Conservation (phyloP, 208 protist species). For the Naegleria lovaniensis region DNA sequence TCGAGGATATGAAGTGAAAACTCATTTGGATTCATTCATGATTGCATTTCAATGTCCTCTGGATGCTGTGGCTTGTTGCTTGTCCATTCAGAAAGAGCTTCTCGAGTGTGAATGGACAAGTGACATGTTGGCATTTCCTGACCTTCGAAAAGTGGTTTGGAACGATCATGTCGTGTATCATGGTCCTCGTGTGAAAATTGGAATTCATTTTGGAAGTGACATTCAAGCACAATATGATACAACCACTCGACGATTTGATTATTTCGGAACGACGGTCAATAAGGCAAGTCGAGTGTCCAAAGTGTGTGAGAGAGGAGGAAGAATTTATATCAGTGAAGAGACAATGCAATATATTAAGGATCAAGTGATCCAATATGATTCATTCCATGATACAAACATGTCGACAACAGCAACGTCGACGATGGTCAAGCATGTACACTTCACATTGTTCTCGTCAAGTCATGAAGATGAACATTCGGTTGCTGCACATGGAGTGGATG, state of each 20-base stretch:
- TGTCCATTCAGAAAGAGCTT: neutral
- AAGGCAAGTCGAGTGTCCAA: too few species aligned
- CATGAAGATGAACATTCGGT: too few species aligned
- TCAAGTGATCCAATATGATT: too few species aligned
- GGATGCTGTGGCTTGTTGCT: neutral
- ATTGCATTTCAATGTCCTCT: neutral
- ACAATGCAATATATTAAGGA: too few species aligned
- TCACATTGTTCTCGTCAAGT: too few species aligned
- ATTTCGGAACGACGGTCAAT: too few species aligned
- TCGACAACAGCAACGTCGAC: too few species aligned
- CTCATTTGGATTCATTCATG: neutral
- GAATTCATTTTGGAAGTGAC: neutral
- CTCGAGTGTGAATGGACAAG: neutral
- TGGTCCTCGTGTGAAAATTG: neutral
- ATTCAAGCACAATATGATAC: neutral
- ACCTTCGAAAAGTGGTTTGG: neutral
- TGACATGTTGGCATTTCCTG: neutral
- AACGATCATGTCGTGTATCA: neutral
- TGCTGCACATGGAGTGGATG: too few species aligned
- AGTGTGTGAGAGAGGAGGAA: too few species aligned
- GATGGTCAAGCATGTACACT: too few species aligned
- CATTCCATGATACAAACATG: too few species aligned
- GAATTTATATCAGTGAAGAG: neutral
- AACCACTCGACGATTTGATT: neutral
- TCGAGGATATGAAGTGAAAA: constrained; percentile 1